Conservation (phyloP, 176 grass and related monocot species). For the Guadua angustifolia region DNA sequence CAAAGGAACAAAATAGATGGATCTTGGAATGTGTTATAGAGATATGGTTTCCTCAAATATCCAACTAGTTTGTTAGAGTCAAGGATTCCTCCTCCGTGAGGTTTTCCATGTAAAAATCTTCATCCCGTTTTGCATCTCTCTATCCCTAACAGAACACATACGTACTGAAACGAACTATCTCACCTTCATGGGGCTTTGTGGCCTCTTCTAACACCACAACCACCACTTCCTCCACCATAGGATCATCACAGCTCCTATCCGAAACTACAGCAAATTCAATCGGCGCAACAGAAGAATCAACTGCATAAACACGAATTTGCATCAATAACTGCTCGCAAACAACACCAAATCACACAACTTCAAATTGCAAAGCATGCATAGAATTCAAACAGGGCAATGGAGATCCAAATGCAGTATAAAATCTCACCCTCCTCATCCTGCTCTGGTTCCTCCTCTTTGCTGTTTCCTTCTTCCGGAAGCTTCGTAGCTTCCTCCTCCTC, state of each 20-base stretch:
- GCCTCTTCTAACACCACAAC: not conserved
- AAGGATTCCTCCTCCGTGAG: too few relatives aligned
- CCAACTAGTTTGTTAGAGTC: too few relatives aligned
- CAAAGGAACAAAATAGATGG: not conserved
- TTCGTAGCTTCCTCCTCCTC: slow-evolving; percentile 32
- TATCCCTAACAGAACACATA: too few relatives aligned
- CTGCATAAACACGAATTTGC: slow-evolving; percentile 12
- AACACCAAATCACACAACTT: not conserved
- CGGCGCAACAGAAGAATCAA: slow-evolving; percentile 21
- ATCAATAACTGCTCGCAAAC: slow-evolving; percentile 7
- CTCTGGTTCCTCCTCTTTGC: slow-evolving; percentile 38
- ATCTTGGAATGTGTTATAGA: not conserved
- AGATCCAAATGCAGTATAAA: not conserved
- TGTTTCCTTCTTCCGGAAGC: slow-evolving; percentile 18
- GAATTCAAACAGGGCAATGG: not conserved
- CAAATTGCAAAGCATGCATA: not conserved
- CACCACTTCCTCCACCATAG: not conserved
- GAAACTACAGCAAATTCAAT: not conserved
- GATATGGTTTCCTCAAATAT: too few relatives aligned
- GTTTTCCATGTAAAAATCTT: too few relatives aligned
- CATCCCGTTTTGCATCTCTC: too few relatives aligned
- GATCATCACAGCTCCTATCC: not conserved
- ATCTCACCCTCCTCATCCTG: slow-evolving; percentile 46
- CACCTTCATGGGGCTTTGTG: slow-evolving; percentile 36
- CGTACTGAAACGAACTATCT: slow-evolving; percentile 12